Base-by-base conservation (phyloP, 202 grass and related monocot species). In the Elaeis oleifera region DNA sequence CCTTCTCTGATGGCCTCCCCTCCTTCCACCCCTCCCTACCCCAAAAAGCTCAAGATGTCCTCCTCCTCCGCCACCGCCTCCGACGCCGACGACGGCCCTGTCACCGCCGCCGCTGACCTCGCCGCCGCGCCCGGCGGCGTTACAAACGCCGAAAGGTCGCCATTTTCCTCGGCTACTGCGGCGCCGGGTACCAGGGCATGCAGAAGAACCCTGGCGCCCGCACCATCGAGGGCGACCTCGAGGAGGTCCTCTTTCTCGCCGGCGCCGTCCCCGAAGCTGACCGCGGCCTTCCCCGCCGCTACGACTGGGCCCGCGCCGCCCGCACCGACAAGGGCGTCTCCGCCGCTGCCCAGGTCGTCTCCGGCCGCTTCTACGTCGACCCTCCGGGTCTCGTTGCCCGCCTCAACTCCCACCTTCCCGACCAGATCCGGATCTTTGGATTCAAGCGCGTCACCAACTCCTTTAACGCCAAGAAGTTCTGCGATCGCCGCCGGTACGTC, bases 121-220 rank as follows among this genome's bases (percentile, higher is more conserved):
- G 61, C 71, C 8, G 81, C 50, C 7, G 71, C 89, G 54, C 70
- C 70, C 71, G 76, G 27, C 88, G 74, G 5, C 84, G 84, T 18
- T 89, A 89, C 74, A 97, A 97, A 79, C 92, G 92, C 51, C 87
- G 87, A 22, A 97, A 97, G 75, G 88, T 91, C 16, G 88, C 88
- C 60, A 92, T 97, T 64, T 74, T 97, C 64, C 74, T 97, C 6
- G 84, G 76, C n/a, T 97, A 97, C 65, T 86, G 84, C 61, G 92
- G 92, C 18, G 77, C 88, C 4, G 88, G 92, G 1, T 97, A 97
- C 59, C 92, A 97, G 67, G 92, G 92, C 13, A 97, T 97, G 92
- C 92, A 97, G 77, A 97, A 97, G 84, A 97, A 91, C 15, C 92
- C 88, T 1, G 84, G 92, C 25, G 92, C 92, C 16, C 85, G 80